These are phyloP conservation scores for Teratosphaeria destructans DNA, from an alignment of 2,329 filamentous ascomycete genomes.

Conservation along the genomic window DNA sequence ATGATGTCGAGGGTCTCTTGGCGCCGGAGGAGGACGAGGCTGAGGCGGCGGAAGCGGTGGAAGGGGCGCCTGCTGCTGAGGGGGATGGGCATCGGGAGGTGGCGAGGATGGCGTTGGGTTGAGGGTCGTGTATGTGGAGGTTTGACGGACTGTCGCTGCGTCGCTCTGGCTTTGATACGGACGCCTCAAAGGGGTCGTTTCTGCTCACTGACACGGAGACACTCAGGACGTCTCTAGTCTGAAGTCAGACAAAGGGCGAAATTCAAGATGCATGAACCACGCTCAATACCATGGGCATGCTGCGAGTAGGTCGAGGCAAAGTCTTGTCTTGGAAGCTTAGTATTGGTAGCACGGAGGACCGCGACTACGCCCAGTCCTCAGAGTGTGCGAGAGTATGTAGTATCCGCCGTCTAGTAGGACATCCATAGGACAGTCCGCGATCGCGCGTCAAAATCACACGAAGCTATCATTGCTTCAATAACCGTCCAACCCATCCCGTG, in stretches of 20 bases:
- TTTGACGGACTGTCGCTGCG: not conserved
- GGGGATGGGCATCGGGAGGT: not conserved
- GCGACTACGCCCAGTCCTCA: not conserved
- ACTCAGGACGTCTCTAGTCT: too few relatives aligned
- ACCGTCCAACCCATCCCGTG: not conserved
- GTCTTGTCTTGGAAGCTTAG: not conserved
- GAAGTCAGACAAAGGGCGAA: not conserved
- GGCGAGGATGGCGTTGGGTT: not conserved
- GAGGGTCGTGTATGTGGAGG: not conserved
- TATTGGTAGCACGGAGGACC: not conserved
- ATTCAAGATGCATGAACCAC: not conserved
- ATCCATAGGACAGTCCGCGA: not conserved
- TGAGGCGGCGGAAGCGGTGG: not conserved
- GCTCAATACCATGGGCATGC: not conserved
- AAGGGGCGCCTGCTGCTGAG: not conserved
- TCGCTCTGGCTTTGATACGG: not conserved
- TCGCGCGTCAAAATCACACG: not conserved
- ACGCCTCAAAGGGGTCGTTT: too few relatives aligned
- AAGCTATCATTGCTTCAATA: not conserved
- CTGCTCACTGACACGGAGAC: too few relatives aligned
- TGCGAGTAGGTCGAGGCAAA: not conserved
- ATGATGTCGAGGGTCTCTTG: constrained; percentile 68
- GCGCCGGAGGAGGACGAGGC: not conserved
- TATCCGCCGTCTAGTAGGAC: not conserved
- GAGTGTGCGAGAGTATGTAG: not conserved